Conservation (phyloP, 352 stramenopile genomes). For the Pythium chondricola region DNA sequence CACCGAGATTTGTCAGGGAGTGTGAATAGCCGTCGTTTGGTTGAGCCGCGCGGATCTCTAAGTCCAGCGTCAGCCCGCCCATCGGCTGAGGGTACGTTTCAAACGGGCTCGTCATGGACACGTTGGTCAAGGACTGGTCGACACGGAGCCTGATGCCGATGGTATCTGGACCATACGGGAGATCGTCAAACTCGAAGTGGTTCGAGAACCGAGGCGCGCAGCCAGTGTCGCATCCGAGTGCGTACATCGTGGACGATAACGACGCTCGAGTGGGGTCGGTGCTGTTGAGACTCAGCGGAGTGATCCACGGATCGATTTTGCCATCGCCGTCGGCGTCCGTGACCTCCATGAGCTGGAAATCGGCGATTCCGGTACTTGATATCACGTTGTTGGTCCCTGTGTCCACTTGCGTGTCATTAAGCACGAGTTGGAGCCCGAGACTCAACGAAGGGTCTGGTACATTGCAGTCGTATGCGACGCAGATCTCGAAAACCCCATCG, state of each 20-base stretch:
- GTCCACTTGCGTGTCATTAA: conserved; percentile 1
- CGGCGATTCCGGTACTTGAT: not conserved
- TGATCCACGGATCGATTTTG: not conserved
- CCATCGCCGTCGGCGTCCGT: not conserved
- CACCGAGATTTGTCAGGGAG: not conserved
- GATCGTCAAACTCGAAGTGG: not conserved
- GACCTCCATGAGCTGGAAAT: not conserved
- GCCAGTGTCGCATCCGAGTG: not conserved
- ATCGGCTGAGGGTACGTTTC: not conserved
- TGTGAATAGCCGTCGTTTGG: not conserved
- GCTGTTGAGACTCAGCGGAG: not conserved
- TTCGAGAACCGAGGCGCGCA: not conserved
- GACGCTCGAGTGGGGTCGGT: not conserved
- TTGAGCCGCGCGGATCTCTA: not conserved
- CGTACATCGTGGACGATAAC: not conserved
- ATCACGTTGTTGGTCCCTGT: not conserved
- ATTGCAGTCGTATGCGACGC: not conserved
- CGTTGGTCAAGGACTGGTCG: not conserved
- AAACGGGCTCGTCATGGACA: not conserved
- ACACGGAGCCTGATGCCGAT: not conserved
- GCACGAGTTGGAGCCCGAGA: not conserved
- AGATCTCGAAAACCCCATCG: not conserved
- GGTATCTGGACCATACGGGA: not conserved
- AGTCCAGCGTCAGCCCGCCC: not conserved
- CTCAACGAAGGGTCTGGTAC: not conserved